Conservation (phyloP, 2,329 filamentous ascomycete genomes). For the Diatrype stigma region DNA sequence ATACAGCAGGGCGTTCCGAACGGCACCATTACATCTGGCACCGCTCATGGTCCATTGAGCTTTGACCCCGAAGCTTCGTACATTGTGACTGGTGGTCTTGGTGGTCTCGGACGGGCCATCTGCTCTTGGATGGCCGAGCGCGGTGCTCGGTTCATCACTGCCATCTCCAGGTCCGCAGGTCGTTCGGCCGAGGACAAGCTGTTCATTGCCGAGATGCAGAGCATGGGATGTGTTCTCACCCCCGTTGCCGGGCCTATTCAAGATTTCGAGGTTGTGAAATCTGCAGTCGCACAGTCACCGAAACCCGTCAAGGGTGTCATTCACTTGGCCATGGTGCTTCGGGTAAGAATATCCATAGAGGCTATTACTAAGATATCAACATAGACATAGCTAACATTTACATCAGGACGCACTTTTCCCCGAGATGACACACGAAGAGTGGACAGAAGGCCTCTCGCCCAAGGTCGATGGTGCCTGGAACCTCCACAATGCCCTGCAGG, state of each 20-base stretch:
- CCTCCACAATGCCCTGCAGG: slow-evolving; percentile 8
- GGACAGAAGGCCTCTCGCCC: slow-evolving; percentile 3
- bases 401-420: slow-evolving; percentile 6
- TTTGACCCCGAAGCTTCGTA: slow-evolving; percentile 1
- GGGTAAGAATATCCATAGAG: slow-evolving; percentile 1
- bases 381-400: not conserved
- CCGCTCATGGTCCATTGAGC: too few species aligned
- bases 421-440: slow-evolving; percentile 12
- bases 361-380: not conserved
- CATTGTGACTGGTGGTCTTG: slow-evolving; percentile 3
- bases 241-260: not conserved
- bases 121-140: not conserved
- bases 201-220: not conserved
- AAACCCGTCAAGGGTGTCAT: slow-evolving; percentile 35
- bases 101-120: slow-evolving; percentile 1
- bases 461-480: slow-evolving; percentile 11
- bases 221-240: too few species aligned
- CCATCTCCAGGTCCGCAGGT: not conserved
- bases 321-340: slow-evolving; percentile 34
- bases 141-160: not conserved
- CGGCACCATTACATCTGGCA: too few species aligned
- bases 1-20: too few species aligned
- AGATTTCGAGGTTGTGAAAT: not conserved
- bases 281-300: not conserved
- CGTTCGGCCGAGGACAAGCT: not conserved